Conservation (phyloP, 495 filamentous ascomycete species). For the Neurospora sp. region DNA sequence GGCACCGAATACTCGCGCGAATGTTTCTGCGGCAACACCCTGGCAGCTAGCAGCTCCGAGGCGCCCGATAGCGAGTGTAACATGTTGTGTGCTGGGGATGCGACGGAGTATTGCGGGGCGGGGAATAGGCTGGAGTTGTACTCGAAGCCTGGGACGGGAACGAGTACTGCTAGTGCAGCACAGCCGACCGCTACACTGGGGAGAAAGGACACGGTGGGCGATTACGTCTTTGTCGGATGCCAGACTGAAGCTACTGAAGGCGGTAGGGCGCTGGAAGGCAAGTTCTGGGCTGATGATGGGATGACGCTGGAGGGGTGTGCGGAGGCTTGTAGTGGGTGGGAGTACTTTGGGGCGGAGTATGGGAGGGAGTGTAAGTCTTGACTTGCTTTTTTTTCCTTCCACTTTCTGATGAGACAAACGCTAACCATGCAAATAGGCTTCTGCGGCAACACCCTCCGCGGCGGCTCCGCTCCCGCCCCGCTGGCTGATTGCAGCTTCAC, state of each 20-base stretch:
- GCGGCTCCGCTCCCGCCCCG: constrained; percentile 17
- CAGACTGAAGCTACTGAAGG: constrained; percentile 29
- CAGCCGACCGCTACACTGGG: constrained; percentile 26
- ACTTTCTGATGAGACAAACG: too few relatives aligned
- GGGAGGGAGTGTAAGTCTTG: constrained; percentile 23
- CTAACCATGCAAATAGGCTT: constrained; percentile 11
- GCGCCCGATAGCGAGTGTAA: constrained; percentile 37
- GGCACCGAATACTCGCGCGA: constrained; percentile 41
- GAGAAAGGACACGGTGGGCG: constrained; percentile 24
- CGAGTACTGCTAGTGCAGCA: constrained; percentile 15
- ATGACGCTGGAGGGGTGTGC: constrained; percentile 38
- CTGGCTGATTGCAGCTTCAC: constrained; percentile 30
- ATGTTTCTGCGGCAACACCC: constrained; percentile 43
- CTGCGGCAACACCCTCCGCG: constrained; percentile 27
- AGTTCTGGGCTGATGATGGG: constrained; percentile 13
- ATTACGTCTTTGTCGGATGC: constrained; percentile 33
- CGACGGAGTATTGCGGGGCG: constrained; percentile 34
- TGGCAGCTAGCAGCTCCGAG: constrained; percentile 28
- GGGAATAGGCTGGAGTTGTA: constrained; percentile 37
- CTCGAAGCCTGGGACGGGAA: constrained; percentile 29
- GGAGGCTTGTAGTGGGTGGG: constrained; percentile 25
- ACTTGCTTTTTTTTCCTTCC: neutral
- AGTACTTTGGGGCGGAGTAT: constrained; percentile 35
- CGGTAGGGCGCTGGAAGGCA: constrained; percentile 19
- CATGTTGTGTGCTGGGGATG: constrained; percentile 39